Conservation (phyloP, 129 eudicot genomes). For the Oenanthe sinensis region DNA sequence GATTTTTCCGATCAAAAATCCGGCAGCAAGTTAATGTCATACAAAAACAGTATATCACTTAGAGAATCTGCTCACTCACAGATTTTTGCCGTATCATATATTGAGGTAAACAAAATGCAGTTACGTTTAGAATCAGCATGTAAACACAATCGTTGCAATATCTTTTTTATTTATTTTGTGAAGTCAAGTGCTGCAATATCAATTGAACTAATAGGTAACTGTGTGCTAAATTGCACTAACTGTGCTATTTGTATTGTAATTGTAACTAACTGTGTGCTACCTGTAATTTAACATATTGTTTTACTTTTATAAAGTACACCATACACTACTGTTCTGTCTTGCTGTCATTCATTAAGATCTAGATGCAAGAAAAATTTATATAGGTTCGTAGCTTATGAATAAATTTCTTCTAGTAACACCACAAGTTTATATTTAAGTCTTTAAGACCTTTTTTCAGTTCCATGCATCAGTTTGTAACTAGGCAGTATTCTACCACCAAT, state of each 20-base stretch:
- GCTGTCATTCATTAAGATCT: neutral
- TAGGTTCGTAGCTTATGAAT: neutral
- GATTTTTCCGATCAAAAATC: conserved; percentile 3
- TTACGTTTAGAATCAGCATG: neutral
- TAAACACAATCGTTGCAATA: too few relatives aligned
- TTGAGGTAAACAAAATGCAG: neutral
- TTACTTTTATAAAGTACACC: neutral
- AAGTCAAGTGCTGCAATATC: neutral
- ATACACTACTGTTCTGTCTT: neutral
- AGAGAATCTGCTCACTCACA: neutral
- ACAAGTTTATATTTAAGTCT: neutral
- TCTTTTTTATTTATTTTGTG: too few relatives aligned
- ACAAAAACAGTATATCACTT: neutral
- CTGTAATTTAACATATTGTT: neutral
- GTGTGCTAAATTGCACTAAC: neutral
- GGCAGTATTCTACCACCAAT: neutral
- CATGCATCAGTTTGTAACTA: neutral
- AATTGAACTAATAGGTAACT: neutral
- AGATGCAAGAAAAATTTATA: neutral
- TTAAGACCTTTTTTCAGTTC: neutral
- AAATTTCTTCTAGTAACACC: neutral
- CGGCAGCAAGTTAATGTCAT: neutral
- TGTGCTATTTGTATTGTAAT: neutral
- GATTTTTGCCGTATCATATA: neutral
- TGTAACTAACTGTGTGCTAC: neutral